A percentile compares a stretch with the other conserved stretches of the same genome.
phyloP scores from a whole-genome alignment of 73 alveolate genomes.

The Breviolum minutum region DNA sequence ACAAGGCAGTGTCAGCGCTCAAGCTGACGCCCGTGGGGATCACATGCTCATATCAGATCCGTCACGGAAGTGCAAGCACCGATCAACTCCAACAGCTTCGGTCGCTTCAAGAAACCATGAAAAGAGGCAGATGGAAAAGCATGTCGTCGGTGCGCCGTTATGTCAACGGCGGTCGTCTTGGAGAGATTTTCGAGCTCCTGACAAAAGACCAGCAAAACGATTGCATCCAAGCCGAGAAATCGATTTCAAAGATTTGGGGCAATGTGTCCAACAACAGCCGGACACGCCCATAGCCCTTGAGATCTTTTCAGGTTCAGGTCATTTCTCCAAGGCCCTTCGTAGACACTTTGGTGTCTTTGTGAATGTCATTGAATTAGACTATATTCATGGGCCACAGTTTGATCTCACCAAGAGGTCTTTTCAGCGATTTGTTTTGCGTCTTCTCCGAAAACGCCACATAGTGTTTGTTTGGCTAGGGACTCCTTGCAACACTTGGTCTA shows the following conservation, averaged over 20 bases:
- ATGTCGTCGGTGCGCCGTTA: background rate
- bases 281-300: background rate
- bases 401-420: conserved; percentile 1
- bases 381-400: conserved; percentile 29
- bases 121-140: conserved; percentile 13
- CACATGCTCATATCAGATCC: conserved; percentile 15
- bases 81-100: background rate
- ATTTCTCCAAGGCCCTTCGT: conserved; percentile 10
- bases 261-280: too few species aligned
- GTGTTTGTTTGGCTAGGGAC: conserved; percentile 33
- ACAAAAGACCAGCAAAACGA: background rate
- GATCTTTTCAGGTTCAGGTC: conserved; percentile 10
- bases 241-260: background rate
- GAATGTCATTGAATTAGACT: background rate
- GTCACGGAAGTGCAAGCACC: conserved; percentile 30
- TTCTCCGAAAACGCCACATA: background rate
- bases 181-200: background rate
- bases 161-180: conserved; percentile 30
- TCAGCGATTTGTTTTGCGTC: conserved; percentile 1
- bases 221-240: background rate
- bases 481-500: background rate
- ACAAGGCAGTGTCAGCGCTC: background rate
- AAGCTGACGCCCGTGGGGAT: background rate
- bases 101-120: background rate
- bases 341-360: background rate